These are phyloP conservation scores for Leishmania arabica DNA, from an alignment of 208 protist genomes.

Conservation along the genomic window DNA sequence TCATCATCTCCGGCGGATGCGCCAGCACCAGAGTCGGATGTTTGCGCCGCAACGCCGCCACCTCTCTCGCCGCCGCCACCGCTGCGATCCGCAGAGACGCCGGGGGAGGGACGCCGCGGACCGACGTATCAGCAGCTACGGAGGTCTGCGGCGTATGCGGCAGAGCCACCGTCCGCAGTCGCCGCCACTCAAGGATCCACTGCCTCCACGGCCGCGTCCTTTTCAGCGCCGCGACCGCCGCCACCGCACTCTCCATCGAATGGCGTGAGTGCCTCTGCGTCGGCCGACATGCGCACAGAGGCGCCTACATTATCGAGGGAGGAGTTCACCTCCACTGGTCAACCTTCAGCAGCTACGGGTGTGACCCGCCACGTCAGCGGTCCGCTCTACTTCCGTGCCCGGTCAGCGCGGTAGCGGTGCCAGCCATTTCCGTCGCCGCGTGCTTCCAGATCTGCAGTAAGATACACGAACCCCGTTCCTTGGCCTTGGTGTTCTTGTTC, in stretches of 20 bases:
- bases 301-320: not conserved
- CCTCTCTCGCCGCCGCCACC: not conserved
- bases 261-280: not conserved
- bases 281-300: not conserved
- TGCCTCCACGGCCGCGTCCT: not conserved
- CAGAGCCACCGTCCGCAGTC: not conserved
- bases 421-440: too few relatives aligned
- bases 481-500: not conserved
- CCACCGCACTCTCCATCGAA: not conserved
- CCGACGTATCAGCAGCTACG: not conserved
- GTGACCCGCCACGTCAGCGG: not conserved
- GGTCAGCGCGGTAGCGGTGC: slow-evolving; percentile 1
- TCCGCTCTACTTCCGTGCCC: slow-evolving; percentile 2
- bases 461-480: not conserved
- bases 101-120: not conserved
- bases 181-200: not conserved
- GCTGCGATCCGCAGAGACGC: not conserved
- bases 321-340: not conserved
- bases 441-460: not conserved
- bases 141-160: not conserved
- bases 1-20: not conserved
- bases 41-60: not conserved
- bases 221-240: not conserved
- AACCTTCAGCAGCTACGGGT: not conserved
- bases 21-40: not conserved